These are phyloP conservation scores for Aspergillus sclerotioniger DNA, from an alignment of 495 filamentous ascomycete species.

Conservation along the genomic window DNA sequence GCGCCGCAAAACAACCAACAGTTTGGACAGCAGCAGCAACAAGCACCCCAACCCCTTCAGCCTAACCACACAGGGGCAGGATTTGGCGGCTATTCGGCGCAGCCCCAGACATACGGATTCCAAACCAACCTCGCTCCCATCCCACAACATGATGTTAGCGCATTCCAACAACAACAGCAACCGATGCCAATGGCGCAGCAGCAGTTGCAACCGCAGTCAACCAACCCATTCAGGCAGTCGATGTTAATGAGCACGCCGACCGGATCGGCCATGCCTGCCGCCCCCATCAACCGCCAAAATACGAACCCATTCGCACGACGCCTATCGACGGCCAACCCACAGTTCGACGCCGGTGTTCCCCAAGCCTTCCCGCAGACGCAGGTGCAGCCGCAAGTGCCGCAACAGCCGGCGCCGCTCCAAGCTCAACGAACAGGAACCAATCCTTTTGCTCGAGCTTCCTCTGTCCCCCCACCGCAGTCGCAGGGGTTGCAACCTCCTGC, in stretches of 20 bases:
- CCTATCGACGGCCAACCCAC: slow-evolving; percentile 44
- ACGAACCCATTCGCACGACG: slow-evolving; percentile 83
- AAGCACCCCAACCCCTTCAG: slow-evolving; percentile 51
- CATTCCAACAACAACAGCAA: slow-evolving; percentile 44
- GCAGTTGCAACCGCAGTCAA: slow-evolving; percentile 56
- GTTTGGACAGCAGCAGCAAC: slow-evolving; percentile 51
- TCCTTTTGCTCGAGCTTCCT: slow-evolving; percentile 49
- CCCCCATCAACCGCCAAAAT: slow-evolving; percentile 58
- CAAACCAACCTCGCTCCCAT: slow-evolving; percentile 54
- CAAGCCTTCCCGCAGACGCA: slow-evolving; percentile 38
- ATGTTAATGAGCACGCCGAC: slow-evolving; percentile 64
- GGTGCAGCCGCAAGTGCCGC: slow-evolving; percentile 38
- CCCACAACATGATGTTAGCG: slow-evolving; percentile 61
- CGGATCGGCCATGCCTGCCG: slow-evolving; percentile 37
- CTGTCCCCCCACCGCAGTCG: slow-evolving; percentile 35
- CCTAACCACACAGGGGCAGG: slow-evolving; percentile 71
- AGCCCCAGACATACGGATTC: slow-evolving; percentile 53
- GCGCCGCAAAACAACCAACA: slow-evolving; percentile 51
- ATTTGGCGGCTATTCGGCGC: slow-evolving; percentile 82
- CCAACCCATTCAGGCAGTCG: slow-evolving; percentile 87
- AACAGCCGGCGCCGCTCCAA: slow-evolving; percentile 37
- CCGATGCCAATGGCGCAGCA: slow-evolving; percentile 30
- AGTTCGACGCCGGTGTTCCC: slow-evolving; percentile 27
- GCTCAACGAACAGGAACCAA: slow-evolving; percentile 50
- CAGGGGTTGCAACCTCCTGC: slow-evolving; percentile 36